A percentile compares a stretch with the other conserved stretches of the same genome.
These are phyloP conservation scores for Mycena rosella DNA, from an alignment of 768 basidiomycete species.

Conservation along the genomic window DNA sequence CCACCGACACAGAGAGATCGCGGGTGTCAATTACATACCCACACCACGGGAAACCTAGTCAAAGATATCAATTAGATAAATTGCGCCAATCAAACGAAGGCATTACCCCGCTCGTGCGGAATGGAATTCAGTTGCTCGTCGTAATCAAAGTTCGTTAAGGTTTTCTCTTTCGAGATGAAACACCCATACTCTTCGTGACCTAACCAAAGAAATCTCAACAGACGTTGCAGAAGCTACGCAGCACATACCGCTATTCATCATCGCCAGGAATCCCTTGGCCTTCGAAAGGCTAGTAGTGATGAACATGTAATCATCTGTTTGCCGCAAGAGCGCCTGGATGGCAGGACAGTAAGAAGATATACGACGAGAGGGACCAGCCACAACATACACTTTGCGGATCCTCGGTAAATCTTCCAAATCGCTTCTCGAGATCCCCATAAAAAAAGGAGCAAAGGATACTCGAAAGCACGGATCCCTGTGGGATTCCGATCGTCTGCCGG, in stretches of 20 bases:
- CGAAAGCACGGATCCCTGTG: slow-evolving; percentile 97
- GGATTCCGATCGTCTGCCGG: slow-evolving; percentile 93
- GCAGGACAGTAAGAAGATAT: not conserved
- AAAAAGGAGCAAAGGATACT: slow-evolving; percentile 94
- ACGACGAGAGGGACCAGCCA: not conserved
- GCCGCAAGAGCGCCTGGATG: slow-evolving; percentile 78
- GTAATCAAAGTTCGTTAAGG: slow-evolving; percentile 87
- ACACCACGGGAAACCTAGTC: slow-evolving; percentile 92
- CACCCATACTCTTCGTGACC: slow-evolving; percentile 97
- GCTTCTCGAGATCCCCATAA: slow-evolving; percentile 90
- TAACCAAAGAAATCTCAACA: slow-evolving; percentile 40
- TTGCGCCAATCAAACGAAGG: not conserved
- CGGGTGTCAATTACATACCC: slow-evolving; percentile 84
- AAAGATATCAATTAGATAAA: not conserved
- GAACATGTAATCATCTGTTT: slow-evolving; percentile 96
- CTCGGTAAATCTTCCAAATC: slow-evolving; percentile 63
- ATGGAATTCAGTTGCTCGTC: slow-evolving; percentile 43
- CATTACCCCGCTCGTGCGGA: slow-evolving; percentile 25
- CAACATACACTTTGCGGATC: slow-evolving; percentile 74
- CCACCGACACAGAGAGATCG: slow-evolving; percentile 82
- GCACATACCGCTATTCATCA: slow-evolving; percentile 77
- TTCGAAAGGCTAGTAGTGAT: slow-evolving; percentile 74
- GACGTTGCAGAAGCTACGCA: not conserved
- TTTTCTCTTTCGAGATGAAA: slow-evolving; percentile 90
- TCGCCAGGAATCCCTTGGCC: slow-evolving; percentile 77